Evolutionary conservation across 805 yeast genomes (phyloP).

Genomic region (Ogataea nakhonphanomensis): DNA sequence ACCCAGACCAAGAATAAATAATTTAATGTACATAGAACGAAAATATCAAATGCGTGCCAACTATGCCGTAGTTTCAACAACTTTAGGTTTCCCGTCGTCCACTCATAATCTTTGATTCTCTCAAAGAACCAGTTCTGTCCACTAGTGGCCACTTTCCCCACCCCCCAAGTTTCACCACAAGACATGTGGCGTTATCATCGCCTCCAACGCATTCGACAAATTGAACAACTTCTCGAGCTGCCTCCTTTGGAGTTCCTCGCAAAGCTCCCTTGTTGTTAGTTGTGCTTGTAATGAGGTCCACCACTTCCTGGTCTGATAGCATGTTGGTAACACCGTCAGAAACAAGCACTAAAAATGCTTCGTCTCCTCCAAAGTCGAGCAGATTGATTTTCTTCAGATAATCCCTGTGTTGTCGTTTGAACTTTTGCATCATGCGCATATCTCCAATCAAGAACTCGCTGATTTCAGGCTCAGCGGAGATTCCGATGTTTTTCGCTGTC

Average conservation of each 20-base stretch:
- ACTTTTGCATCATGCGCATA: constrained; percentile 36
- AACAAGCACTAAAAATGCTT: constrained; percentile 75
- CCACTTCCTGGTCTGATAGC: constrained; percentile 85
- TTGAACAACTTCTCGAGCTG: constrained; percentile 80
- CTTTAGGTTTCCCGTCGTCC: constrained; percentile 16
- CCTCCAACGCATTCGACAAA: constrained; percentile 86
- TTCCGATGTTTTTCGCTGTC: constrained; percentile 75
- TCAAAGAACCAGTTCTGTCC: constrained; percentile 77
- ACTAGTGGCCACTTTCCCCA: constrained; percentile 92
- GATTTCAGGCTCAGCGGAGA: constrained; percentile 90
- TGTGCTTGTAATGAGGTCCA: constrained; percentile 77
- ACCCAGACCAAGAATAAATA: constrained; percentile 68
- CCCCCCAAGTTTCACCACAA: constrained; percentile 73
- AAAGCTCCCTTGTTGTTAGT: constrained; percentile 59
- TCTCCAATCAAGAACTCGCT: constrained; percentile 67
- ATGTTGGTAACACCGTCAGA: constrained; percentile 86
- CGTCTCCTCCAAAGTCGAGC: constrained; percentile 70
- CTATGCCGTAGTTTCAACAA: constrained; percentile 1
- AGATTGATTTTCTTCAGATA: constrained; percentile 19
- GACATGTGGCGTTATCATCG: constrained; percentile 93
- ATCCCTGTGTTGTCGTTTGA: constrained; percentile 23
- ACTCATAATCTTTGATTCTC: constrained; percentile 59
- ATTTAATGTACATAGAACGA: constrained; percentile 12
- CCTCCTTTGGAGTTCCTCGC: constrained; percentile 76
- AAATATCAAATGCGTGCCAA: constrained; percentile 2